Evolutionary conservation across 331 rosid species (phyloP), one percentile per base, ranked within the genome.

Genomic region (Quercus phellos): DNA sequence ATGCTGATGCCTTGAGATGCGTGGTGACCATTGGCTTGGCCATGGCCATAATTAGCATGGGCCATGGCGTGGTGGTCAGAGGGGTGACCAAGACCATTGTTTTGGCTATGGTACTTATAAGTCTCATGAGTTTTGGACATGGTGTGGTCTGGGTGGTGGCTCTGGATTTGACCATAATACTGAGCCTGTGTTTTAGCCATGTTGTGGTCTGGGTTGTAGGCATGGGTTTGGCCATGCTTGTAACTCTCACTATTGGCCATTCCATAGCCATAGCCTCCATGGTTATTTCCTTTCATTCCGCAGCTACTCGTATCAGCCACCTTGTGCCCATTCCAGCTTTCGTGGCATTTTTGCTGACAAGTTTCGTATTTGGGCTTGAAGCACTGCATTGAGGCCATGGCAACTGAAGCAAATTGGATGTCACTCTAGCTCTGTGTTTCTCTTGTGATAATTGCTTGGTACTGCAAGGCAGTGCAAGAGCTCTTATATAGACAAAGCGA

Each of bases 371-470:
- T 17, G 34, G 63, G 21, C 32, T 22, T 71, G 75, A 24, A 26
- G 75, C 75, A 71, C 54, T 51, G 61, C 60, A 24, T 50, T 16
- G 59, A 71, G 59, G 74, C 42, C 74, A 71, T 71, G 38, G 43
- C 60, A 19, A 50, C 7, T 21, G 75, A 72, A n/a, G 42, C 61
- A 72, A 51, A 4, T 5, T 12, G 43, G 46, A 5, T 7, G 27
- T 68, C 3, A 26, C 17, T 46, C 17, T 46, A 46, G 17, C 17
- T 46, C 17, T 5, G 9, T 0, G 12, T 50, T 19, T 13, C 30
- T 12, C 43, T 21, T 22, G 27, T 26, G 63, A n/a, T 38, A 38
- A 38, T 72, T 50, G 75, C 63, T 72, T 51, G 46, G 61, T 26
- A 19, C 50, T 51, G 2, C 18, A 24, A 27, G 75, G 26, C 4